A percentile compares a stretch with the other conserved stretches of the same genome.
Evolutionary conservation across 2,329 filamentous ascomycete genomes (phyloP).

Genomic region (Geoglossum cookeanum): DNA sequence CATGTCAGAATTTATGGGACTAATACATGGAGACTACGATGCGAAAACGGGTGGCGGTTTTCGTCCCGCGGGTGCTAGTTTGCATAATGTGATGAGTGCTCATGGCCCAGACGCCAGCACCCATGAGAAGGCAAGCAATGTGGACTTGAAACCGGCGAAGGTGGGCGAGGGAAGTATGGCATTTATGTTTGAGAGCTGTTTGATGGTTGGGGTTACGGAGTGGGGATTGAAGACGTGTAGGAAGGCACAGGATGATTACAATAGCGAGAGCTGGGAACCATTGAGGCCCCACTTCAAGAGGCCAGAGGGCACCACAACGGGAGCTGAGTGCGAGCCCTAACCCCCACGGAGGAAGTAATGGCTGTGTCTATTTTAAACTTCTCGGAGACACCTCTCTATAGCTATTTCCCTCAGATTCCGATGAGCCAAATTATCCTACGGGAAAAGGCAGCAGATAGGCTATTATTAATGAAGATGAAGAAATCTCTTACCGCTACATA

Average conservation of each 20-base stretch:
- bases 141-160: slow-evolving; percentile 33
- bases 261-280: slow-evolving; percentile 55
- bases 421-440: too few relatives aligned
- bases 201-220: slow-evolving; percentile 53
- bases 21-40: slow-evolving; percentile 40
- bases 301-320: neutral
- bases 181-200: slow-evolving; percentile 49
- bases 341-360: neutral
- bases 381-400: too few relatives aligned
- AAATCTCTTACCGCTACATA: too few relatives aligned
- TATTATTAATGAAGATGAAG: too few relatives aligned
- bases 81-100: slow-evolving; percentile 26
- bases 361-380: too few relatives aligned
- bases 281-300: slow-evolving; percentile 26
- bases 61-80: slow-evolving; percentile 37
- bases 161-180: slow-evolving; percentile 43
- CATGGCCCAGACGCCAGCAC: slow-evolving; percentile 38
- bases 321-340: neutral
- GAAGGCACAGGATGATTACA: slow-evolving; percentile 42
- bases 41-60: slow-evolving; percentile 34
- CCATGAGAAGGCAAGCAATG: slow-evolving; percentile 36
- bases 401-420: too few relatives aligned
- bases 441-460: too few relatives aligned
- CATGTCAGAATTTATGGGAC: slow-evolving; percentile 45
- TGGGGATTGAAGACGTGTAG: slow-evolving; percentile 52